These are phyloP conservation scores for Meripilus lineatus DNA, from an alignment of 1,284 basidiomycete genomes.

Conservation along the genomic window DNA sequence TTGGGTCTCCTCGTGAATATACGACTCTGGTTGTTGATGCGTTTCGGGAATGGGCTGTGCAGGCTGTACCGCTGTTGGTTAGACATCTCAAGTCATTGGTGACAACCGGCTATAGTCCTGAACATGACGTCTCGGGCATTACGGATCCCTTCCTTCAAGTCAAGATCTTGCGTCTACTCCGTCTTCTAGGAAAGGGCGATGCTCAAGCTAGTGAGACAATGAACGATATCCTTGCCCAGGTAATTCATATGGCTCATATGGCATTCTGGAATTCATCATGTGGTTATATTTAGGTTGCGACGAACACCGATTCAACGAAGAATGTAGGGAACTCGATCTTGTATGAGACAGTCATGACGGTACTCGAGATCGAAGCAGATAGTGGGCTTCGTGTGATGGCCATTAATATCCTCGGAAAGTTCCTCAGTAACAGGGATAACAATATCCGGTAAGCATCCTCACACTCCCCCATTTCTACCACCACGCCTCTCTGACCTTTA, in stretches of 20 bases:
- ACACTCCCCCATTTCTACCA: neutral
- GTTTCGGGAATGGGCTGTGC: slow-evolving; percentile 7
- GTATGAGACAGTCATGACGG: slow-evolving; percentile 96
- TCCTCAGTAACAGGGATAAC: slow-evolving; percentile 96
- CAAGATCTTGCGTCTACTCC: slow-evolving; percentile 92
- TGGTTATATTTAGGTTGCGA: slow-evolving; percentile 72
- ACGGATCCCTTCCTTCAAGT: slow-evolving; percentile 99
- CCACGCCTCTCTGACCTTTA: neutral
- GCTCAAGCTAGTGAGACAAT: slow-evolving; percentile 89
- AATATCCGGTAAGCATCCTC: slow-evolving; percentile 79
- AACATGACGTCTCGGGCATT: slow-evolving; percentile 99
- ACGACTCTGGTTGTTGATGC: neutral
- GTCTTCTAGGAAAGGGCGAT: slow-evolving; percentile 85
- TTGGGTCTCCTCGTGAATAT: neutral
- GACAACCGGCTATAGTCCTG: slow-evolving; percentile 96
- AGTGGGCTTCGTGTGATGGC: slow-evolving; percentile 97
- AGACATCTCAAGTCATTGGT: slow-evolving; percentile 94
- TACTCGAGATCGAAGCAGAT: slow-evolving; percentile 98
- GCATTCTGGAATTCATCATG: neutral
- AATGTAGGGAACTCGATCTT: slow-evolving; percentile 98
- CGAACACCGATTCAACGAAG: slow-evolving; percentile 97
- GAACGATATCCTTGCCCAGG: slow-evolving; percentile 98
- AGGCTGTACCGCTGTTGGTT: slow-evolving; percentile 93
- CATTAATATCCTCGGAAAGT: slow-evolving; percentile 99
- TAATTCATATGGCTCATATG: slow-evolving; percentile 22